phyloP scores from a whole-genome alignment of 257 asterid genomes.

The Misopates orontium region DNA sequence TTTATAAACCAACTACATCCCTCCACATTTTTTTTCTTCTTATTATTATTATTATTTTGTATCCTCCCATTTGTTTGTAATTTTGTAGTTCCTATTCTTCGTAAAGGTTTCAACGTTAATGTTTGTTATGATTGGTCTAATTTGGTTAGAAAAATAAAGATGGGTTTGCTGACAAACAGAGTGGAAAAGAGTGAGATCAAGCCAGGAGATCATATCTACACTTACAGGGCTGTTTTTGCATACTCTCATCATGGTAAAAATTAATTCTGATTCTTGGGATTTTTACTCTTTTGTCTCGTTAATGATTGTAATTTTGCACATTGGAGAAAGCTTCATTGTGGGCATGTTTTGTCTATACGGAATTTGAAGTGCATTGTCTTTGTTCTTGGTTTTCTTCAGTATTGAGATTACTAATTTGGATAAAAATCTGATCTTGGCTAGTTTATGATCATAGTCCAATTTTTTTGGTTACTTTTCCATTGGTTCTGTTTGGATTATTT shows the following conservation, averaged over 20 bases:
- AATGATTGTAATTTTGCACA: too few relatives aligned
- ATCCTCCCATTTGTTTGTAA: too few relatives aligned
- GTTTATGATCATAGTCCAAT: constrained; percentile 21
- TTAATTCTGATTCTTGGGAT: neutral
- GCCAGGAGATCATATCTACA: constrained; percentile 85
- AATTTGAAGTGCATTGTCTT: neutral
- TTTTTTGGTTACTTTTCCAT: too few relatives aligned
- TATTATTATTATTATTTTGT: too few relatives aligned
- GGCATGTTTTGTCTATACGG: neutral
- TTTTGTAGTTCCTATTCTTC: too few relatives aligned
- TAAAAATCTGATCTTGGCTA: constrained; percentile 16
- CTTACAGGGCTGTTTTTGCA: constrained; percentile 77
- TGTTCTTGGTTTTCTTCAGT: neutral
- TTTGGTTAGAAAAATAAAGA: constrained; percentile 29
- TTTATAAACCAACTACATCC: too few relatives aligned
- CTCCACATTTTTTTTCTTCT: too few relatives aligned
- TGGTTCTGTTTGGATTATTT: neutral
- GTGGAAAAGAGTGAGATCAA: constrained; percentile 66
- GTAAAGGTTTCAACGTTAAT: too few relatives aligned
- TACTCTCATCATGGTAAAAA: constrained; percentile 75
- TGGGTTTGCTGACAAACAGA: constrained; percentile 82
- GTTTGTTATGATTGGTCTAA: too few relatives aligned
- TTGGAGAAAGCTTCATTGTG: constrained; percentile 18
- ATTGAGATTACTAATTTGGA: neutral
- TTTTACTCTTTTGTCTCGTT: too few relatives aligned